Conservation (phyloP, 768 basidiomycete species). For the Kwoniella pini region DNA sequence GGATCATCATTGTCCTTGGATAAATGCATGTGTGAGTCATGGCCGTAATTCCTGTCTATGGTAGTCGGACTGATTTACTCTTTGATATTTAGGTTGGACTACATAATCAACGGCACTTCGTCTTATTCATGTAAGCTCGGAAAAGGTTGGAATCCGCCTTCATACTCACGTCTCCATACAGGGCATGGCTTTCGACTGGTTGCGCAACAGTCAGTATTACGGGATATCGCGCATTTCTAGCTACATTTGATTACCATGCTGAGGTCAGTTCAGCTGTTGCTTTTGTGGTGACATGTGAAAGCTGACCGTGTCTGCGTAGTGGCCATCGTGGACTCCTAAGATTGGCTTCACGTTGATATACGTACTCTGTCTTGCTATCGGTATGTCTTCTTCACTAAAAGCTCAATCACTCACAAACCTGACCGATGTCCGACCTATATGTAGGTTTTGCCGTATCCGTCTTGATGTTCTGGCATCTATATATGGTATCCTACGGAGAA, state of each 20-base stretch:
- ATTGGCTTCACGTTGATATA: slow-evolving; percentile 72
- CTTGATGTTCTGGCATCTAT: slow-evolving; percentile 55
- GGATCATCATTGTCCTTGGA: slow-evolving; percentile 62
- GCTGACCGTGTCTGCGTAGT: slow-evolving; percentile 56
- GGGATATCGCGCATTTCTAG: slow-evolving; percentile 66
- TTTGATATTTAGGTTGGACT: slow-evolving; percentile 63
- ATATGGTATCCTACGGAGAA: slow-evolving; percentile 71
- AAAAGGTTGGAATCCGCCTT: too few relatives aligned
- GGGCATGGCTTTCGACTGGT: slow-evolving; percentile 76
- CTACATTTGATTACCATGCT: slow-evolving; percentile 61
- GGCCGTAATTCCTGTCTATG: too few relatives aligned
- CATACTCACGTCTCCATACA: too few relatives aligned
- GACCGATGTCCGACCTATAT: too few relatives aligned
- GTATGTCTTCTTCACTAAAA: slow-evolving; percentile 61
- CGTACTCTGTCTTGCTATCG: slow-evolving; percentile 73
- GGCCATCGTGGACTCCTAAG: slow-evolving; percentile 66
- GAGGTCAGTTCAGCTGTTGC: slow-evolving; percentile 16
- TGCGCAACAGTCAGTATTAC: slow-evolving; percentile 65
- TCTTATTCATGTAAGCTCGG: slow-evolving; percentile 88
- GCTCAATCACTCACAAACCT: too few relatives aligned
- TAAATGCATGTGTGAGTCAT: slow-evolving; percentile 79
- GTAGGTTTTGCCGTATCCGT: slow-evolving; percentile 51
- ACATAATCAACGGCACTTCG: slow-evolving; percentile 92
- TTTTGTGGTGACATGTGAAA: neutral
- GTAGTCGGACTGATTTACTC: neutral